Conservation (phyloP, 345 rosid species). For the Ailanthus altissimus region DNA sequence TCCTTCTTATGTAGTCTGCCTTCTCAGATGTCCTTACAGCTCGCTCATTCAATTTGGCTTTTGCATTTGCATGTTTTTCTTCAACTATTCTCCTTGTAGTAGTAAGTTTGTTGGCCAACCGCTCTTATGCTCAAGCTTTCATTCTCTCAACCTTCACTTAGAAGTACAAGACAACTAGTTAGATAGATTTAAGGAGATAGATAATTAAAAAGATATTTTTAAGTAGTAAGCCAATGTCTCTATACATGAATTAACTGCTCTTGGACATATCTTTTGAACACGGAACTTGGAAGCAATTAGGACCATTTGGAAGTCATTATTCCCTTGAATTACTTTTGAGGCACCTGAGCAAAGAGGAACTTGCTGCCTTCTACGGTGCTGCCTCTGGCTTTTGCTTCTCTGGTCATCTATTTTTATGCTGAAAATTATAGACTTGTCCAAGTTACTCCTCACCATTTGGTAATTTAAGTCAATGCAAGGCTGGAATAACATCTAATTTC, state of each 20-base stretch:
- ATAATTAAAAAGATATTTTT: not conserved
- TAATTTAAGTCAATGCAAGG: not conserved
- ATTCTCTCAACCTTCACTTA: slow-evolving; percentile 83
- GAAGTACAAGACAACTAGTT: not conserved
- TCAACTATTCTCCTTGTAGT: slow-evolving; percentile 78
- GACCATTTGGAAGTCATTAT: not conserved
- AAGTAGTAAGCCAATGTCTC: not conserved
- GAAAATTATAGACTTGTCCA: not conserved
- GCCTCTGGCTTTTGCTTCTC: slow-evolving; percentile 1
- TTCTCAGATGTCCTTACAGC: slow-evolving; percentile 71
- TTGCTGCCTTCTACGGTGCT: not conserved
- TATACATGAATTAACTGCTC: not conserved
- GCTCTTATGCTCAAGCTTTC: slow-evolving; percentile 89
- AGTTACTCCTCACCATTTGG: not conserved
- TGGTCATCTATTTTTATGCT: not conserved
- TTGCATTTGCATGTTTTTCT: slow-evolving; percentile 84
- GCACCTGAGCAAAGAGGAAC: not conserved
- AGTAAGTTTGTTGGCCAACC: slow-evolving; percentile 61
- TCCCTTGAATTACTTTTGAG: not conserved
- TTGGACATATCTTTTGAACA: not conserved
- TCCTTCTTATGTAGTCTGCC: slow-evolving; percentile 84
- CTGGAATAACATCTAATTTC: not conserved
- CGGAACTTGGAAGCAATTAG: not conserved
- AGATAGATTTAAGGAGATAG: not conserved
- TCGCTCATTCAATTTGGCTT: slow-evolving; percentile 75